phyloP scores from a whole-genome alignment of 2,329 filamentous ascomycete genomes.

The Penicillium occitanis region DNA sequence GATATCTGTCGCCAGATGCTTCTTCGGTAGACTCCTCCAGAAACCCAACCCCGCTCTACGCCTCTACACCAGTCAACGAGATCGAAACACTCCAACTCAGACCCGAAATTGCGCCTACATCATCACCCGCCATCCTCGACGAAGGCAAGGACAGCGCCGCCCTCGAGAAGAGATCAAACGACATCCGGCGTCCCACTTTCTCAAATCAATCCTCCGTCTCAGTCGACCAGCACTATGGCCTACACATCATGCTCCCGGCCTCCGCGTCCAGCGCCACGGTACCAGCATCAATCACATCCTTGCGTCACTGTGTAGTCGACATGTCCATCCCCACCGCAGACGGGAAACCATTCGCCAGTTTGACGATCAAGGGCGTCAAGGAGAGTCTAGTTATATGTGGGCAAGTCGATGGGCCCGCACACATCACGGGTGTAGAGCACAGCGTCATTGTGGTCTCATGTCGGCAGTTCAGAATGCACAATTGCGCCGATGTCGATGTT shows the following conservation, averaged over 20 bases:
- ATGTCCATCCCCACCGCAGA: constrained; percentile 65
- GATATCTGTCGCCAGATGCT: constrained; percentile 41
- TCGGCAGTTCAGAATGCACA: constrained; percentile 90
- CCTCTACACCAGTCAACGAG: constrained; percentile 39
- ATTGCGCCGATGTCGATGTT: constrained; percentile 75
- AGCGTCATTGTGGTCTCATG: constrained; percentile 76
- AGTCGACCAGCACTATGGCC: constrained; percentile 65
- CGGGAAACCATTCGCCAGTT: constrained; percentile 66
- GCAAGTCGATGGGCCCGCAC: constrained; percentile 73
- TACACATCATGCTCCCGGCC: constrained; percentile 74
- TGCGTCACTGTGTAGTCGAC: constrained; percentile 73
- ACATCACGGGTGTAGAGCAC: constrained; percentile 72
- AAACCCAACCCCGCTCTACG: constrained; percentile 36
- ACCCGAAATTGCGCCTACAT: constrained; percentile 39
- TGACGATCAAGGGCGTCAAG: constrained; percentile 68
- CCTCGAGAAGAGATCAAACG: constrained; percentile 26
- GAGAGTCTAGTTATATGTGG: constrained; percentile 75
- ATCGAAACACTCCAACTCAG: constrained; percentile 36
- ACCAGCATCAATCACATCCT: constrained; percentile 69
- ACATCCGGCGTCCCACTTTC: constrained; percentile 58
- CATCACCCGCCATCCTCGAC: constrained; percentile 30
- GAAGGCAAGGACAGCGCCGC: constrained; percentile 26
- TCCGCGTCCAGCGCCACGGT: constrained; percentile 70
- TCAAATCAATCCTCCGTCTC: constrained; percentile 60
- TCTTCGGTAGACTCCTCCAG: constrained; percentile 45